A percentile compares a stretch with the other conserved stretches of the same genome.
Conservation (phyloP, 78 protist genomes). For the Neovahlkampfia damariscottae region DNA sequence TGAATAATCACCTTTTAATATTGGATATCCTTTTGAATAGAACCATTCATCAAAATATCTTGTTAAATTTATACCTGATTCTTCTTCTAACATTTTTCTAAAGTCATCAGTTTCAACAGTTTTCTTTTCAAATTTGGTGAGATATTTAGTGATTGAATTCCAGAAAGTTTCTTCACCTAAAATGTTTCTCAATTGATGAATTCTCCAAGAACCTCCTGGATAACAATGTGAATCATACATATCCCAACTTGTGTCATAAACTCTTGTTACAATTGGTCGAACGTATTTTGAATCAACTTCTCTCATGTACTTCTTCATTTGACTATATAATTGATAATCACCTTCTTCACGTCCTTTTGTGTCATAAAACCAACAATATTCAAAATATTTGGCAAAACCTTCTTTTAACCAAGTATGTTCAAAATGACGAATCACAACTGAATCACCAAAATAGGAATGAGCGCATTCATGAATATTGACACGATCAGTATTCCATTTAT, state of each 20-base stretch:
- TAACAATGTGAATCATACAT: neutral
- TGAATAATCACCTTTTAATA: too few species aligned
- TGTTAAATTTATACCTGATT: neutral
- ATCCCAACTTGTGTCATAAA: neutral
- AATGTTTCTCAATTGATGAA: neutral
- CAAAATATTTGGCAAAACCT: neutral
- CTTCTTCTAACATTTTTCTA: neutral
- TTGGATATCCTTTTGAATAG: neutral
- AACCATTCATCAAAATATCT: neutral
- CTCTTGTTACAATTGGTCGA: neutral
- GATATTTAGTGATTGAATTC: neutral
- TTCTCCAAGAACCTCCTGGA: constrained; percentile 10
- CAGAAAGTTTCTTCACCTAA: constrained; percentile 3
- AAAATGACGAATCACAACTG: constrained; percentile 12
- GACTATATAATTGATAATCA: neutral
- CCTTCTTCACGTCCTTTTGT: neutral
- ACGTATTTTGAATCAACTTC: neutral
- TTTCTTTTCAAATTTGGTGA: neutral
- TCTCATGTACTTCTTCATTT: neutral
- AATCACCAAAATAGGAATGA: constrained; percentile 6
- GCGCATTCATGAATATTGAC: neutral
- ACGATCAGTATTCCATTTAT: neutral
- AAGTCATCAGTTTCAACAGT: constrained; percentile 11
- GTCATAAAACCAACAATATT: neutral
- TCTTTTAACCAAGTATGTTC: constrained; percentile 8